Evolutionary conservation across 768 basidiomycete genomes (phyloP), one percentile per base, ranked within the genome.

Genomic region (Amanita inopinata): DNA sequence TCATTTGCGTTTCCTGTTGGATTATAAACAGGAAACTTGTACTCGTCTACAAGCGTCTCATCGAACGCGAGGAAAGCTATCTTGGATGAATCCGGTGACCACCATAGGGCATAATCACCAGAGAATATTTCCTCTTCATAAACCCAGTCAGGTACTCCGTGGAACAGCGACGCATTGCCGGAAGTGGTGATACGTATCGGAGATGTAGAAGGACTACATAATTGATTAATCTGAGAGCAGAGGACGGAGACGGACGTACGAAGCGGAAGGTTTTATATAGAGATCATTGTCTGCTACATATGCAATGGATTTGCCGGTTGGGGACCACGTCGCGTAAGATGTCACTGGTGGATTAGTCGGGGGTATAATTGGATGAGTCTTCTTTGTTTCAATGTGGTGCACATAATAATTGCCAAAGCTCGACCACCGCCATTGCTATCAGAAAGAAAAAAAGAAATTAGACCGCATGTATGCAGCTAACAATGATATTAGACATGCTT

Each of bases 141-240:
- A 3, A 97, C 94, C 94, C 96, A 98, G 57, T 96, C 91, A 0
- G 91, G 88, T 1, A 96, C 85, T 5, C 96, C 96, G 53, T 97
- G 80, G 69, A 98, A 96, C 11, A 93, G 69, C 0, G 84, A 83
- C 0, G 77, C 71, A 39, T 83, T 86, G 0, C 96, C 96, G 10
- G 80, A 76, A 1, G 68, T 64, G 1, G 94, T 99, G 7, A 98
- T 70, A 7, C 83, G 80, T 38, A 93, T 81, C 7, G 80, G 65
- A 10, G 64, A 50, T 1, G 67, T 56, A 2, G 62, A 58, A 5
- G 61, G 51, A 15, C 65, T 70, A 43, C 8, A n/a, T 8, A 5
- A 46, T 9, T 34, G 32, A 40, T 10, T 7, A 31, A 23, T 3
- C 7, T 17, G 24, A 27, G 19, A 27, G 5, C n/a, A 0, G 31